Conservation (phyloP, 208 protist genomes). For the Trypanosoma scelopori region DNA sequence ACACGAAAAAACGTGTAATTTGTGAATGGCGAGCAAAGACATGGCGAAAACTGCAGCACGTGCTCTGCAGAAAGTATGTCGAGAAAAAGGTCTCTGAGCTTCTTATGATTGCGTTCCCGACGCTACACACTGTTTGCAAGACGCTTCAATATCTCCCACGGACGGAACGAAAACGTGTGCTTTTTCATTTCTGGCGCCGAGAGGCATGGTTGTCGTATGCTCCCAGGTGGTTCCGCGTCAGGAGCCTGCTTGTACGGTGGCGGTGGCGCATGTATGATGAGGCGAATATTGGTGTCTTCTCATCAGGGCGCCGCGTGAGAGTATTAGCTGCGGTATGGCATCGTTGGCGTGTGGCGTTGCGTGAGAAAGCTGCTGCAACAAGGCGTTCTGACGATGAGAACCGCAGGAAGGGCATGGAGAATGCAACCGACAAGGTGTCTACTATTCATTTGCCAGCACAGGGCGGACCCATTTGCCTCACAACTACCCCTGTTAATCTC, state of each 20-base stretch:
- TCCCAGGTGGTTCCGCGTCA: slow-evolving; percentile 13
- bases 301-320: slow-evolving; percentile 1
- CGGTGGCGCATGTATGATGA: slow-evolving; percentile 21
- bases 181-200: slow-evolving; percentile 25
- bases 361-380: neutral
- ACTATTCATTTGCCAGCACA: neutral
- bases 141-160: slow-evolving; percentile 21
- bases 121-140: slow-evolving; percentile 9
- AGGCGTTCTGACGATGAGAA: no score
- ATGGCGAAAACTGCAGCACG: neutral
- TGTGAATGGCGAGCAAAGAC: slow-evolving; percentile 4
- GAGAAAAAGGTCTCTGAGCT: slow-evolving; percentile 7
- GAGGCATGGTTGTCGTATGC: slow-evolving; percentile 16
- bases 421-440: neutral
- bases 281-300: slow-evolving; percentile 3
- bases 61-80: slow-evolving; percentile 20
- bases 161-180: slow-evolving; percentile 23
- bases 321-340: slow-evolving; percentile 9
- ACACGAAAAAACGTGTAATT: slow-evolving; percentile 7
- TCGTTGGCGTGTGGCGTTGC: slow-evolving; percentile 6
- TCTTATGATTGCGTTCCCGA: neutral
- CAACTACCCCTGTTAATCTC: neutral
- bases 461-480: neutral
- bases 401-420: no score
- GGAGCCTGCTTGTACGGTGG: slow-evolving; percentile 18